These are phyloP conservation scores for Talaromyces atroroseus DNA, from an alignment of 2,329 filamentous ascomycete species.

Conservation along the genomic window DNA sequence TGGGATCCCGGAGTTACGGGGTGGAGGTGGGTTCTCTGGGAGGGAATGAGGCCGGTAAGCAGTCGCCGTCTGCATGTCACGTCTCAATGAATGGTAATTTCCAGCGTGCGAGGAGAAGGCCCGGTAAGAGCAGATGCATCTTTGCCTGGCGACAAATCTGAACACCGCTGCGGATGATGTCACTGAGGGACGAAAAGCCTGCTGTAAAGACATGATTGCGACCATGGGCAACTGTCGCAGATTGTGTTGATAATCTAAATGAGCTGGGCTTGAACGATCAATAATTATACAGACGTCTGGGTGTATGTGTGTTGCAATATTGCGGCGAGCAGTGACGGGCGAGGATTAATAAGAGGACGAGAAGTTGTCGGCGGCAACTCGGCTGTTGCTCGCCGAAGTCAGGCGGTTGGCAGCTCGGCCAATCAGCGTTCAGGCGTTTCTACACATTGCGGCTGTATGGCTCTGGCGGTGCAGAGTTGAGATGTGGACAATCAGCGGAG, in stretches of 20 bases:
- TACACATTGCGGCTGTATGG: conserved; percentile 21
- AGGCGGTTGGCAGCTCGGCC: conserved; percentile 18
- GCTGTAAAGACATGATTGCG: conserved; percentile 37
- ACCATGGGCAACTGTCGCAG: conserved; percentile 7
- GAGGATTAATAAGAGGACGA: neutral
- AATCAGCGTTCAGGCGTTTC: conserved; percentile 37
- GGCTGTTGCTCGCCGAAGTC: conserved; percentile 11
- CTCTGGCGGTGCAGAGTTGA: neutral
- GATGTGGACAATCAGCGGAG: neutral
- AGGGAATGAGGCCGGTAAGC: conserved; percentile 58
- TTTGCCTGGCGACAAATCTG: conserved; percentile 32
- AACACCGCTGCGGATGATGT: conserved; percentile 44
- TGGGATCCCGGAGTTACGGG: conserved; percentile 53
- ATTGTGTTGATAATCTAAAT: neutral
- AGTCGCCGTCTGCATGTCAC: conserved; percentile 61
- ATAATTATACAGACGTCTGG: neutral
- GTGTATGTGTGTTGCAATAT: neutral
- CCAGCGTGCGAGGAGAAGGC: conserved; percentile 45
- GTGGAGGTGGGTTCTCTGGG: conserved; percentile 51
- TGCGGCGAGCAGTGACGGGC: neutral
- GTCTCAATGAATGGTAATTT: conserved; percentile 47
- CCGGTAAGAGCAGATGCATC: conserved; percentile 38
- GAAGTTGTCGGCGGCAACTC: conserved; percentile 9
- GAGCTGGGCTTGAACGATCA: neutral
- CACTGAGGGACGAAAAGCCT: conserved; percentile 34